Base-by-base conservation (phyloP, 371 early-diverging fungal genomes). In the Conidiobolus incongruus region DNA sequence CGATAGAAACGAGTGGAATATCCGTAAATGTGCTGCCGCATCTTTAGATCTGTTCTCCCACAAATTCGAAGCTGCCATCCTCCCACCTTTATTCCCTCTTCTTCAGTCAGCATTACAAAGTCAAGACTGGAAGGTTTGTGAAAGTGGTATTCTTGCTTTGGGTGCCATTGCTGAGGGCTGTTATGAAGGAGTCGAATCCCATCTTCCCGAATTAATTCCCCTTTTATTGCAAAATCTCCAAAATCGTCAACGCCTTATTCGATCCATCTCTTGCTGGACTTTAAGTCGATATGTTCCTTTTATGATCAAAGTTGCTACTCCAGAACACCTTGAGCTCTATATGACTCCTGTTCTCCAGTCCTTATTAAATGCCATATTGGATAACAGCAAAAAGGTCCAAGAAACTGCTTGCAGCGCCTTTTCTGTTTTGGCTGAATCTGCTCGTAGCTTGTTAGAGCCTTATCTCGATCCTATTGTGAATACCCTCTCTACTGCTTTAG, bases 261-360 rank as follows among this genome's bases (percentile, higher is more conserved):
- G 92, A 41, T 79, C 88, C n/a, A 95, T 95, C 53, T 79, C 93
- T 11, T 92, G 93, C 64, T 95, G 96, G 96, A 87, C 94, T 23
- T 65, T 92, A 38, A 81, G 91, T 35, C 75, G 96, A 36, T 96
- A 87, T 58, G 71, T 86, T 17, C 60, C 59, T 30, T 95, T 93
- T 93, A 71, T 77, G 32, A 66, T 80, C 22, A 53, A 67, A 45
- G 58, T 68, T 17, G 59, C 69, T 40, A 69, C 65, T 45, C 51
- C 66, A 21, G 62, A 75, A 49, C 74, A 76, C 44, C 59, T 70
- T 22, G 58, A 62, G 29, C 50, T 51, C 35, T 88, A 78, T 56
- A 81, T 91, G 52, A 72, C 72, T 40, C 87, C 87, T 1, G 59
- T 86, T 28, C 60, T 94, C 23, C 68, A 70, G n/a, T 45, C 63